A percentile compares a stretch with the other conserved stretches of the same genome.
Evolutionary conservation across 768 basidiomycete species (phyloP).

Genomic region (Obba rivulosa): DNA sequence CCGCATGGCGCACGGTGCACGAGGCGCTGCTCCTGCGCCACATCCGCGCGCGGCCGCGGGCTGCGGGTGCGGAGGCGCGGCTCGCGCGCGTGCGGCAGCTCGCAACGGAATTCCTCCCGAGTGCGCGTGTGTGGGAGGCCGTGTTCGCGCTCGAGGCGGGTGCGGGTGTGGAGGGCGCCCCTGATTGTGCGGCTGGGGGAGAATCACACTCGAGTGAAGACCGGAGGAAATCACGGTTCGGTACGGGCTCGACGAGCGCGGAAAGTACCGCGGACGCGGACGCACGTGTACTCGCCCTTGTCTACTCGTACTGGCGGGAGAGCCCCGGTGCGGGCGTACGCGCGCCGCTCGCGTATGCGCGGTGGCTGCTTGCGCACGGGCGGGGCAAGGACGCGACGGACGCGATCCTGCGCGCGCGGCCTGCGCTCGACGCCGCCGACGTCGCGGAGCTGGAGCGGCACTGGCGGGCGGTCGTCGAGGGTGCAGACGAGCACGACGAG

Average conservation of each 20-base stretch:
- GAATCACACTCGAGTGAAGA: no score
- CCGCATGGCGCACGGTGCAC: constrained; percentile 34
- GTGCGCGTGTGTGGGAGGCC: constrained; percentile 37
- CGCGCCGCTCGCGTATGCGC: constrained; percentile 40
- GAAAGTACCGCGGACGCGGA: neutral
- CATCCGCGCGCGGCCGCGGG: neutral
- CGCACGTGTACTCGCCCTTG: constrained; percentile 25
- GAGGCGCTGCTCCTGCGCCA: constrained; percentile 44
- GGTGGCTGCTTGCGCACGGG: constrained; percentile 39
- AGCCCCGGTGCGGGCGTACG: constrained; percentile 25
- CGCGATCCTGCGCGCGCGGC: constrained; percentile 29
- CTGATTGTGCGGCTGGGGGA: constrained; percentile 17
- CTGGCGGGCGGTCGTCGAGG: constrained; percentile 25
- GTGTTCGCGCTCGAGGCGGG: constrained; percentile 30
- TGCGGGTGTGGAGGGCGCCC: constrained; percentile 7
- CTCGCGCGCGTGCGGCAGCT: constrained; percentile 33
- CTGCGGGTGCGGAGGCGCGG: constrained; percentile 10
- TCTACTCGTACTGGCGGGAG: constrained; percentile 41
- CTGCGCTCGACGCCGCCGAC: constrained; percentile 21
- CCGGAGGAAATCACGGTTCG: neutral
- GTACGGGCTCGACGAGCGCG: constrained; percentile 5
- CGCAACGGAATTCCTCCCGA: constrained; percentile 36
- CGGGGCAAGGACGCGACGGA: constrained; percentile 36
- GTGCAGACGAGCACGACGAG: constrained; percentile 1
- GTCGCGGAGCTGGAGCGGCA: constrained; percentile 30